Percentiles rank a stretch among this genome's conserved stretches.
Evolutionary conservation across 179 eudicot species (phyloP).

Genomic region (Nepenthes alata): DNA sequence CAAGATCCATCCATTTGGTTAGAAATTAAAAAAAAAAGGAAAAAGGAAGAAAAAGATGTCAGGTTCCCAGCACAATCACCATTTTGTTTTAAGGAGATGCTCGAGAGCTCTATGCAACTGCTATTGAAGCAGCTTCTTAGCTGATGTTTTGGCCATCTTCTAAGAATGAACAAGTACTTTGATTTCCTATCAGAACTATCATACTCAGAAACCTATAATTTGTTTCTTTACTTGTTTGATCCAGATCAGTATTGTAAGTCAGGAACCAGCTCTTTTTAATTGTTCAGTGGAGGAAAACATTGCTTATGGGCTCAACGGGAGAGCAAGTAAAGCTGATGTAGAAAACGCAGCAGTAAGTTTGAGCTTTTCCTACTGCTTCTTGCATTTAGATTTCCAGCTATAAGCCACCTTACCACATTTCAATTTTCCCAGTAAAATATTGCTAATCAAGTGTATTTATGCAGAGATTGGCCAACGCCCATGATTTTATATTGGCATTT

Average conservation of each 20-base stretch:
- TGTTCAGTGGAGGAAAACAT: conserved; percentile 87
- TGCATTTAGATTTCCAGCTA: not conserved
- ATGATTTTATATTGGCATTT: conserved; percentile 67
- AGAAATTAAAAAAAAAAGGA: too few species aligned
- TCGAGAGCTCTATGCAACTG: too few species aligned
- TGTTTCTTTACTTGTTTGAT: not conserved
- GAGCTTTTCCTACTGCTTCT: not conserved
- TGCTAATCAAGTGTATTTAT: not conserved
- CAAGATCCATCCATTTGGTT: too few species aligned
- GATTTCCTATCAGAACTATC: too few species aligned
- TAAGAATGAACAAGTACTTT: too few species aligned
- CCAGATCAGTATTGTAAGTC: conserved; percentile 92
- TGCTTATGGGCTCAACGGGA: conserved; percentile 71
- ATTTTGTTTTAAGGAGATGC: too few species aligned
- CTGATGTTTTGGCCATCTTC: too few species aligned
- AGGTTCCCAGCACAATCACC: too few species aligned
- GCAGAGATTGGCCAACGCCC: conserved; percentile 97
- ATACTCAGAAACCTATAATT: too few species aligned
- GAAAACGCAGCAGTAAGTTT: conserved; percentile 83
- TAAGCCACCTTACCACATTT: not conserved
- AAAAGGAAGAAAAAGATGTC: too few species aligned
- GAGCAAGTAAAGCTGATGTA: conserved; percentile 50
- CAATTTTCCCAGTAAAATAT: not conserved
- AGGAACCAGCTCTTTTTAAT: conserved; percentile 88
- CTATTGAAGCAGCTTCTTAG: too few species aligned